phyloP scores from a whole-genome alignment of 129 eudicot genomes.

The Lonicera japonica region DNA sequence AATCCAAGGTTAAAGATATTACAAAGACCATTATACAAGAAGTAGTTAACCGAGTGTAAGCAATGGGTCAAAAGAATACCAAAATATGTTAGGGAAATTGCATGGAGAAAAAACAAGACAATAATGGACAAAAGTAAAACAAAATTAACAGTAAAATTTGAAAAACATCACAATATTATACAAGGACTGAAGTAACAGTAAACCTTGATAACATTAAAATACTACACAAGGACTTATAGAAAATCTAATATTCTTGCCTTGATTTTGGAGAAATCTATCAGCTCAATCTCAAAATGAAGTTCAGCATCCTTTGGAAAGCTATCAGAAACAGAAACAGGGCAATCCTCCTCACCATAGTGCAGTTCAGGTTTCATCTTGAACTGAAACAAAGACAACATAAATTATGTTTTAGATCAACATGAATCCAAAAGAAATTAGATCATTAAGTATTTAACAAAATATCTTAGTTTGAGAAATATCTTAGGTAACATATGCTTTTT shows the following conservation, averaged over 20 bases:
- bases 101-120: neutral
- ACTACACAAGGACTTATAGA: neutral
- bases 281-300: conserved; percentile 93
- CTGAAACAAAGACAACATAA: conserved; percentile 38
- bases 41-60: conserved; percentile 10
- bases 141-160: neutral
- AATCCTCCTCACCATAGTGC: conserved; percentile 90
- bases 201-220: neutral
- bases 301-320: conserved; percentile 89
- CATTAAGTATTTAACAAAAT: conserved; percentile 10
- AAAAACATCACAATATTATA: too few species aligned
- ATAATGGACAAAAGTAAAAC: too few species aligned
- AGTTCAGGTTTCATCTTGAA: conserved; percentile 91
- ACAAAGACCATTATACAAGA: neutral
- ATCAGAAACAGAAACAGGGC: conserved; percentile 82
- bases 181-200: neutral
- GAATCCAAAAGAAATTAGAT: conserved; percentile 11
- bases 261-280: conserved; percentile 84
- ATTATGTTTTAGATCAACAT: conserved; percentile 6
- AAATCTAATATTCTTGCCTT: conserved; percentile 56
- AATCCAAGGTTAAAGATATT: neutral
- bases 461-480: neutral
- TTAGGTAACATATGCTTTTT: neutral
- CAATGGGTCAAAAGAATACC: neutral
- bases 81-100: too few species aligned